Base-by-base conservation (phyloP, 1,284 basidiomycete species). In the Polyporus tsugae region DNA sequence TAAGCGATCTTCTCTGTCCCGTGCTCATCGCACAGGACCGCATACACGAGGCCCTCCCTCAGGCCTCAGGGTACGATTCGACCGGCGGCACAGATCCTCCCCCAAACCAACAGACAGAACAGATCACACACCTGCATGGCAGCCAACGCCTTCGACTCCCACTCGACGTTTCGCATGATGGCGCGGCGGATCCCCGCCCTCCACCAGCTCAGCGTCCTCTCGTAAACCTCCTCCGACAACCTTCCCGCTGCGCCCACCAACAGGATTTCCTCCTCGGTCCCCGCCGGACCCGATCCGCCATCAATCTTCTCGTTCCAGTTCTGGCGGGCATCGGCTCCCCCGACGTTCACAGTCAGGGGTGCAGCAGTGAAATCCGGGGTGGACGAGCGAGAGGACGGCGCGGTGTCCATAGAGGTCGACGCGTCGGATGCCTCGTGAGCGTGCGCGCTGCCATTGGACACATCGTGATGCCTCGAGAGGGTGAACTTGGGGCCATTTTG, bases 101-200 rank as follows among this genome's bases (percentile, higher is more conserved):
- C 10, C 46, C 29, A 15, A 6, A 9, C 17, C 22, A 6, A 33
- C 15, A 4, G 7, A 13, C 3, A 15, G 25, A 29, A 15, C 11
- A 19, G 3, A 38, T 3, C 35, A 77, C 84, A 62, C 64, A 88
- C 90, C 88, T 97, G 96, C 83, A 95, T 87, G 36, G 78, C 81
- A 1, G 89, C 91, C 67, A 97, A 84, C 63, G 89, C 77, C 65
- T 81, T 77, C 41, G 90, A 93, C 82, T 97, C 95, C 71, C 80
- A 78, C 52, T 85, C 80, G 29, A 97, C 86, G 49, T 81, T 81
- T 63, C 78, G 78, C 36, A 95, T 84, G n/a, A 96, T 80, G 61
- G 74, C 77, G 42, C 86, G 79, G 33, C 95, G 86, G 39, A 95
- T 78, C 0, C 79, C 82, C 36, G 90, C 88, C 73, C 94, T 83